Evolutionary conservation across 441 rosid species (phyloP), one percentile per base, ranked within the genome.

Genomic region (Adansonia grandidieri): DNA sequence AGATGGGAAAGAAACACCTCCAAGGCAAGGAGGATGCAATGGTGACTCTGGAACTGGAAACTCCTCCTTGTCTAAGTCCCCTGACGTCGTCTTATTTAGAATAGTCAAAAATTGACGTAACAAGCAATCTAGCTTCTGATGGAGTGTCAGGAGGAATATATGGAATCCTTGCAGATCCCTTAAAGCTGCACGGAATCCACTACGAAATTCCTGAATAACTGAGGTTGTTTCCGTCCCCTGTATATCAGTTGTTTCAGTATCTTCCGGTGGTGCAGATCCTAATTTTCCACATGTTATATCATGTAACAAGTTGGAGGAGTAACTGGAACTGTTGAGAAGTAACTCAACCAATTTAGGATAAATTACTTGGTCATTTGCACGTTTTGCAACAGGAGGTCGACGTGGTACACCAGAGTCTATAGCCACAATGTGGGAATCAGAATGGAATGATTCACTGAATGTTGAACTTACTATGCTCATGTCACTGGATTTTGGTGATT

Each of bases 381-480:
- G 98, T 88, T 92, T 97, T 78, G 92, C 99, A 61, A 95, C 97
- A 58, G 99, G 99, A 79, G 99, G 99, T 15, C 99, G 87, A 47
- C 99, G 94, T 22, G 99, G 99, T 86, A 97, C 97, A 71, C 92
- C 94, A 5, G 98, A 93, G 87, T 97, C 99, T 83, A 95, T 97
- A 67, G 97, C 95, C 66, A 97, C 93, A 50, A 93, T 86, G 76
- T 88, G 91, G 78, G 86, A 89, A 78, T 85, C 89, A 82, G 91
- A 76, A 71, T 78, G 74, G 10, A 80, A 61, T 11, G 90, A 85
- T 37, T 85, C 88, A 68, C 86, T 87, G 75, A 91, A 90, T 82
- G 84, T 81, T 70, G 84, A 91, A 82, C 91, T 89, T 86, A 82
- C 81, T 54, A 78, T 74, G 82, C 89, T 87, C 69, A 87, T 82